Evolutionary conservation across 1,284 basidiomycete genomes (phyloP), one percentile per base, ranked within the genome.

Genomic region (Apiotrichum veenhuisii): DNA sequence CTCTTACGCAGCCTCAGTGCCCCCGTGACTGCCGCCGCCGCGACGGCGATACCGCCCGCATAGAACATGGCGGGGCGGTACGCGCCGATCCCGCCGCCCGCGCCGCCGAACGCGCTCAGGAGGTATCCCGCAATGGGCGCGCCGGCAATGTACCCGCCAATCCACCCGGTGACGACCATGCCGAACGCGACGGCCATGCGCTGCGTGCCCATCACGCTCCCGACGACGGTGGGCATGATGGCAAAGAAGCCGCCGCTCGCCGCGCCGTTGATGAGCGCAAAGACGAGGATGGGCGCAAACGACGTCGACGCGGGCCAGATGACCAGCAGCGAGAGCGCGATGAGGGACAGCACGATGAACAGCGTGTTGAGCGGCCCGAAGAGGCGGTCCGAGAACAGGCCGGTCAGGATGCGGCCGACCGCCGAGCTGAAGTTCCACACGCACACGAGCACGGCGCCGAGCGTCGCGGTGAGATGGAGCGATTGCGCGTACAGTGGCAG

Each of bases 401-500:
- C 69, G 20, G 66, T 69, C 14, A 54, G 33, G 42, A 70, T 61
- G 2, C 69, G 52, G 3, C 67, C 66, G 12, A 63, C 36, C 0
- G 69, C 69, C 4, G 63, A 65, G 22, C 64, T 23, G 15, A 70
- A 62, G 60, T 70, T 70, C 59, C 63, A 70, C 5, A 65, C 54
- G 1, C 62, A 61, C 0, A 68, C 62, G 5, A 70, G 57, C 14
- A 57, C 43, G 1, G 75, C 73, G 3, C 71, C 69, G 1, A 67
- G 57, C 7, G 65, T 57, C 5, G 66, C 37, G 36, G 57, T 44
- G 14, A 70, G 61, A 12, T 68, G 66, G 12, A 74, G 65, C 18
- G 66, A 65, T 30, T 62, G 59, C 11, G 71, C 72, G 57, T 72
- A 77, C 5, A 74, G 64, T 1, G 75, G 75, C 7, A 77, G 63